Conservation (phyloP, 345 rosid genomes). For the Pseudoturritis turrita region DNA sequence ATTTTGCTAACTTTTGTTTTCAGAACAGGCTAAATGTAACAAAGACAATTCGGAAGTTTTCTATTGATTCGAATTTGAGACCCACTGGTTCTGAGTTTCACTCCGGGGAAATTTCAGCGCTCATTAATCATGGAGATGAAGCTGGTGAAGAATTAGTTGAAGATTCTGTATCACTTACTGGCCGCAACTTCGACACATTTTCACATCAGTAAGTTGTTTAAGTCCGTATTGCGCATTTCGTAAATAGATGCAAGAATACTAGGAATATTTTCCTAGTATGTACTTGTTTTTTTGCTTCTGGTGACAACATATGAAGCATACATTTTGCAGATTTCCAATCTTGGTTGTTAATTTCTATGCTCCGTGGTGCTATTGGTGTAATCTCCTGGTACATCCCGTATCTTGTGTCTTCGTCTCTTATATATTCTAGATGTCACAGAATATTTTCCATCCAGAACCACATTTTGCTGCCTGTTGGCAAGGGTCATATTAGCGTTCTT, state of each 20-base stretch:
- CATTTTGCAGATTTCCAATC: conserved; percentile 73
- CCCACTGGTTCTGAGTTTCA: conserved; percentile 87
- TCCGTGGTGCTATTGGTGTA: conserved; percentile 98
- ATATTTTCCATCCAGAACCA: conserved; percentile 1
- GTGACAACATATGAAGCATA: conserved; percentile 10
- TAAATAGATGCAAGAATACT: conserved; percentile 5
- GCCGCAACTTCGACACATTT: conserved; percentile 63
- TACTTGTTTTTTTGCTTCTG: conserved; percentile 10
- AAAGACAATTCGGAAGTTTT: conserved; percentile 85
- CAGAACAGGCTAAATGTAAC: conserved; percentile 99
- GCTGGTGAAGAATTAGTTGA: conserved; percentile 58
- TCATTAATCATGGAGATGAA: conserved; percentile 85
- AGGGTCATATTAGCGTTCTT: neutral
- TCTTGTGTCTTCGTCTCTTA: conserved; percentile 7
- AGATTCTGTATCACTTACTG: conserved; percentile 53
- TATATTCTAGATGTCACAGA: neutral
- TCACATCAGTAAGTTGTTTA: conserved; percentile 64
- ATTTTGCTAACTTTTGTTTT: conserved; percentile 31
- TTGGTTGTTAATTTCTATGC: conserved; percentile 91
- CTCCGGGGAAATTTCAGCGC: conserved; percentile 49
- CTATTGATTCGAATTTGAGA: conserved; percentile 75
- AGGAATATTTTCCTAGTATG: neutral
- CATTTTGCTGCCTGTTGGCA: conserved; percentile 1
- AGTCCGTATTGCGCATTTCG: neutral
- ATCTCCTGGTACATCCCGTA: conserved; percentile 66